A percentile compares a stretch with the other conserved stretches of the same genome.
phyloP scores from a whole-genome alignment of 2,329 filamentous ascomycete species.

The Fusarium chaquense region DNA sequence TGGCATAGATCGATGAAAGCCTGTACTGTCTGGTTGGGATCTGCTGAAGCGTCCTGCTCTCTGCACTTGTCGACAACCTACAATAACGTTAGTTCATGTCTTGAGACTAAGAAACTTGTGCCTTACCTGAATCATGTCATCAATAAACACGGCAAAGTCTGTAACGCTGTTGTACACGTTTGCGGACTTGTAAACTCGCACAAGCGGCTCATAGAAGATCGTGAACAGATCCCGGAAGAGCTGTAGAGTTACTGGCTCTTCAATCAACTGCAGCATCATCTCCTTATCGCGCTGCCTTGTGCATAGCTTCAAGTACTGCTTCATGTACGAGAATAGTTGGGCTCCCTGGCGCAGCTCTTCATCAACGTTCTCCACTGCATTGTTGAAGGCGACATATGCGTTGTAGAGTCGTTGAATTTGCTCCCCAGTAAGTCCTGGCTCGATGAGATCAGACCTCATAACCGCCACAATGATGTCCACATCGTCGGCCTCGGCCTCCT shows the following conservation, averaged over 20 bases:
- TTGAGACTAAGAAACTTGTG: not conserved
- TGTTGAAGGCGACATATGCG: slow-evolving; percentile 95
- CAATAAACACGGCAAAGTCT: slow-evolving; percentile 92
- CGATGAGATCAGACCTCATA: slow-evolving; percentile 80
- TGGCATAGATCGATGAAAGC: slow-evolving; percentile 97
- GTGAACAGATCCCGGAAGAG: slow-evolving; percentile 96
- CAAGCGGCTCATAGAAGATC: slow-evolving; percentile 98
- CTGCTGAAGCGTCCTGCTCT: slow-evolving; percentile 86
- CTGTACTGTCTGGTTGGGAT: slow-evolving; percentile 98
- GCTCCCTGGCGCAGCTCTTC: slow-evolving; percentile 90
- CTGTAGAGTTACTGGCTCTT: slow-evolving; percentile 97
- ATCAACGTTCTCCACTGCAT: slow-evolving; percentile 90
- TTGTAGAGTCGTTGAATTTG: slow-evolving; percentile 92
- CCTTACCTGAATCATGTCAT: slow-evolving; percentile 86
- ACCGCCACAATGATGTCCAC: slow-evolving; percentile 90
- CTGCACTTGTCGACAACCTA: slow-evolving; percentile 74
- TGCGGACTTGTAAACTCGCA: slow-evolving; percentile 97
- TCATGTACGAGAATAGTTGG: slow-evolving; percentile 92
- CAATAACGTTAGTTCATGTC: slow-evolving; percentile 17
- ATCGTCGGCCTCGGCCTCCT: slow-evolving; percentile 78
- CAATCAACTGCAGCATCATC: slow-evolving; percentile 96
- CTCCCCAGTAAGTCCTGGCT: slow-evolving; percentile 75
- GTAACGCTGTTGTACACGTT: slow-evolving; percentile 98
- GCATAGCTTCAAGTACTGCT: slow-evolving; percentile 92
- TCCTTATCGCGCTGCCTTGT: slow-evolving; percentile 93